Evolutionary conservation across 495 filamentous ascomycete species (phyloP), one percentile per base, ranked within the genome.

Genomic region (Xylona heveae): DNA sequence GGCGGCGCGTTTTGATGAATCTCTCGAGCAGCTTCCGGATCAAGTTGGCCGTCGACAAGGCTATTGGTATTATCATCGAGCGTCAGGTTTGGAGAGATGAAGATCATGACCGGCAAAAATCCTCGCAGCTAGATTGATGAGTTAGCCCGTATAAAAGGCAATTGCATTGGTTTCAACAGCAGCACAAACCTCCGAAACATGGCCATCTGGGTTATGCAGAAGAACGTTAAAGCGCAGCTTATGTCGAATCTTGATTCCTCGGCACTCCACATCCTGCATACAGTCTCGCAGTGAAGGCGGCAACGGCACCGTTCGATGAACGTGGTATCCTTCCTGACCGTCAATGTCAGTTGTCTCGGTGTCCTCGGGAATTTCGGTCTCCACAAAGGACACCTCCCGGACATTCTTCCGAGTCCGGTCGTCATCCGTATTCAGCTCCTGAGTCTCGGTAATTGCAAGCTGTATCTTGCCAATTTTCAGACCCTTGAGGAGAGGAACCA

Each of bases 181-280:
- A 13, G 14, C 10, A 31, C 6, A n/a, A 55, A 78, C 72, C 59
- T 94, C 82, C 30, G 82, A 92, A 26, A 80, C 61, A 48, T 94
- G 88, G 0, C 79, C 83, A 52, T 97, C 88, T 0, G 88, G 85
- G 41, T 95, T 94, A 40, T 80, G 72, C 19, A 97, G 60, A 38
- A 82, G 75, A 35, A 97, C 69, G 33, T 75, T 73, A 45, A 94
- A 65, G 51, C 74, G 76, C 30, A 93, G 57, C 54, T 81, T 85
- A 48, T 97, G 88, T 27, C 76, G 58, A 13, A 94, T 62, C 46
- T 79, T 85, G 51, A 97, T 88, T 9, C 75, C 74, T 41, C 72
- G 65, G 9, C 66, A 66, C 32, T 90, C 79, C 25, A 79, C 74
- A 41, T 90, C 78, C 50, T 95, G 88, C 24, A 93, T 51, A 53